Percentiles rank a stretch among this genome's conserved stretches.
These are phyloP conservation scores for Lentinula sp. DNA, from an alignment of 768 basidiomycete genomes.

Conservation along the genomic window DNA sequence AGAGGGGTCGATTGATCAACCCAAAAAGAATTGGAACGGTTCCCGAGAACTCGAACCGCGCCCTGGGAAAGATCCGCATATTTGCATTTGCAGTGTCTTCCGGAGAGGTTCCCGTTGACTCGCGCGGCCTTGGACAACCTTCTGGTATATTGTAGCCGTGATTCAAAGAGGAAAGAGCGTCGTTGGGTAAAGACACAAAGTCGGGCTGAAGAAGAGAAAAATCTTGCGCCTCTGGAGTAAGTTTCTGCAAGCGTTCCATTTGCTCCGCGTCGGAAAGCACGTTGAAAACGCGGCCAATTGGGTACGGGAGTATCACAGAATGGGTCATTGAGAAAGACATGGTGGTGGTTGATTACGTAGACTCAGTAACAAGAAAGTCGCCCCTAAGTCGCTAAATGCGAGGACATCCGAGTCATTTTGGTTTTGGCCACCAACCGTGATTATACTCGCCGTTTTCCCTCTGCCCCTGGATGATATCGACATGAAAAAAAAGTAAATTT, in stretches of 20 bases:
- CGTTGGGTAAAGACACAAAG: neutral
- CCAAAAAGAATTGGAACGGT: neutral
- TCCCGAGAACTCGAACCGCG: neutral
- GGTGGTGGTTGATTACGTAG: neutral
- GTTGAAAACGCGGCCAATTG: neutral
- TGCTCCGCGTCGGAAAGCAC: neutral
- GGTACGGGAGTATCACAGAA: neutral
- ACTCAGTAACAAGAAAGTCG: too few species aligned
- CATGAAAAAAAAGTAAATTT: too few species aligned
- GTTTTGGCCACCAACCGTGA: too few species aligned
- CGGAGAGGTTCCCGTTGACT: neutral
- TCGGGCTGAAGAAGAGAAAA: neutral
- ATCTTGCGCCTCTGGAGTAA: neutral
- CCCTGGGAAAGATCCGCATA: neutral
- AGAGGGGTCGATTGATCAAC: neutral
- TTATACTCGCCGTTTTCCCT: too few species aligned
- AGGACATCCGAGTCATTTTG: too few species aligned
- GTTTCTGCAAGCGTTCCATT: neutral
- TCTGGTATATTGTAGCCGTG: neutral
- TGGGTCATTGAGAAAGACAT: slow-evolving; percentile 2
- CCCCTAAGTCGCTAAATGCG: too few species aligned
- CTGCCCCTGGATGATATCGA: too few species aligned
- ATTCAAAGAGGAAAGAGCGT: neutral
- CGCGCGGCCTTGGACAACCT: neutral
- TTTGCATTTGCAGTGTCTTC: neutral